These are phyloP conservation scores for Austroboletus novae-zelandiae DNA, from an alignment of 1,284 basidiomycete species.

Conservation along the genomic window DNA sequence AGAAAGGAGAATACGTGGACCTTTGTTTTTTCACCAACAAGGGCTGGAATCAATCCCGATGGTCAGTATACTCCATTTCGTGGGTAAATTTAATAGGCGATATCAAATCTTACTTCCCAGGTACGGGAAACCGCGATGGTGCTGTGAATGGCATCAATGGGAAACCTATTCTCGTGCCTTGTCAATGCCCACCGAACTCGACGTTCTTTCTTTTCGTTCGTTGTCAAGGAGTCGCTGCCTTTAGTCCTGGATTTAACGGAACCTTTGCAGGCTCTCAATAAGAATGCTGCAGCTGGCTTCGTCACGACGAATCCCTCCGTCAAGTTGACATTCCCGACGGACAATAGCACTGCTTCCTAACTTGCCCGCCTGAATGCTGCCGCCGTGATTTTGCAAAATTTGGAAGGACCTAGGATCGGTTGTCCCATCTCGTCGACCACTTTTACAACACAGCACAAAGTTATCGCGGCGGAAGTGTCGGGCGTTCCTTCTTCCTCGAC, in stretches of 20 bases:
- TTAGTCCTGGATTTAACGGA: constrained; percentile 4
- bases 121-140: constrained; percentile 55
- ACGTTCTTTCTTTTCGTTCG: constrained; percentile 40
- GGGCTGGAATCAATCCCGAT: constrained; percentile 51
- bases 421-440: constrained; percentile 55
- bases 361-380: constrained; percentile 51
- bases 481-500: constrained; percentile 3
- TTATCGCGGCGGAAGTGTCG: constrained; percentile 33
- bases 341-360: constrained; percentile 50
- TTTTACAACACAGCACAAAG: constrained; percentile 45
- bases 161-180: constrained; percentile 55
- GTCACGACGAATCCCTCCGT: constrained; percentile 60
- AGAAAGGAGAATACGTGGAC: too few relatives aligned
- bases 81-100: too few relatives aligned
- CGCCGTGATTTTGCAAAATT: constrained; percentile 51
- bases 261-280: constrained; percentile 43
- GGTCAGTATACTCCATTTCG: constrained; percentile 30
- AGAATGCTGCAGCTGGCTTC: constrained; percentile 57
- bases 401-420: constrained; percentile 49
- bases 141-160: constrained; percentile 50
- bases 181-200: constrained; percentile 58
- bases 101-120: constrained; percentile 10
- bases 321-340: constrained; percentile 55
- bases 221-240: neutral
- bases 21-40: too few relatives aligned